Percentiles rank a stretch among this genome's conserved stretches.
Evolutionary conservation across 495 filamentous ascomycete genomes (phyloP).

Genomic region (Penicillium taxi): DNA sequence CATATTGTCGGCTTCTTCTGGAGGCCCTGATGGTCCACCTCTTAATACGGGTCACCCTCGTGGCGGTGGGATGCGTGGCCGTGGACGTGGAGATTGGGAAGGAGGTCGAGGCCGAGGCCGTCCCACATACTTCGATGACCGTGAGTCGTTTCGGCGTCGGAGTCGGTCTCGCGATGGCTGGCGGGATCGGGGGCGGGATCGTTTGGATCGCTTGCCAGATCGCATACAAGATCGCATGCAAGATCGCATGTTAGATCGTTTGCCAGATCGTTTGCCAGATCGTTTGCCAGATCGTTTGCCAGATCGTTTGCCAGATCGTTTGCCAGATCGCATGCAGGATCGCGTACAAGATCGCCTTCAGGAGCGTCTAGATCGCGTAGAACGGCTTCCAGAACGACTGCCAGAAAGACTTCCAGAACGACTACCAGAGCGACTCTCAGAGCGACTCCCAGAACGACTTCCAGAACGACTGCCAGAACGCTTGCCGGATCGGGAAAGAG

Average conservation of each 20-base stretch:
- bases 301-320: slow-evolving; percentile 36
- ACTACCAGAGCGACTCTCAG: slow-evolving; percentile 33
- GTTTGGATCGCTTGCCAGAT: slow-evolving; percentile 36
- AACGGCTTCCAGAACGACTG: slow-evolving; percentile 56
- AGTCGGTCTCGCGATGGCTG: slow-evolving; percentile 65
- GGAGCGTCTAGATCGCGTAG: slow-evolving; percentile 54
- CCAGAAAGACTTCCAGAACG: slow-evolving; percentile 55
- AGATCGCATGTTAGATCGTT: slow-evolving; percentile 48
- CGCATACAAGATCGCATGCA: slow-evolving; percentile 33
- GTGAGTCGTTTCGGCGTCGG: slow-evolving; percentile 47
- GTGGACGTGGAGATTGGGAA: slow-evolving; percentile 62
- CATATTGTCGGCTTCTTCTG: slow-evolving; percentile 60
- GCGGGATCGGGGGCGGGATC: slow-evolving; percentile 38
- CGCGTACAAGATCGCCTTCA: slow-evolving; percentile 26
- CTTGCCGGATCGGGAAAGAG: slow-evolving; percentile 25
- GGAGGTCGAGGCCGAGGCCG: slow-evolving; percentile 49
- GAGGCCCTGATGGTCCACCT: slow-evolving; percentile 54
- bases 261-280: slow-evolving; percentile 49
- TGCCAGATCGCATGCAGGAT: slow-evolving; percentile 37
- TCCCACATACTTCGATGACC: slow-evolving; percentile 51
- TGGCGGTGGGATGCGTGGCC: slow-evolving; percentile 50
- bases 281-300: slow-evolving; percentile 61
- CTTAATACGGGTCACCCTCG: slow-evolving; percentile 42
- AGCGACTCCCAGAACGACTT: too few species aligned
- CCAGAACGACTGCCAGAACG: slow-evolving; percentile 23